A percentile compares a stretch with the other conserved stretches of the same genome.
These are phyloP conservation scores for Articulospora tetracladia DNA, from an alignment of 495 filamentous ascomycete species.

Conservation along the genomic window DNA sequence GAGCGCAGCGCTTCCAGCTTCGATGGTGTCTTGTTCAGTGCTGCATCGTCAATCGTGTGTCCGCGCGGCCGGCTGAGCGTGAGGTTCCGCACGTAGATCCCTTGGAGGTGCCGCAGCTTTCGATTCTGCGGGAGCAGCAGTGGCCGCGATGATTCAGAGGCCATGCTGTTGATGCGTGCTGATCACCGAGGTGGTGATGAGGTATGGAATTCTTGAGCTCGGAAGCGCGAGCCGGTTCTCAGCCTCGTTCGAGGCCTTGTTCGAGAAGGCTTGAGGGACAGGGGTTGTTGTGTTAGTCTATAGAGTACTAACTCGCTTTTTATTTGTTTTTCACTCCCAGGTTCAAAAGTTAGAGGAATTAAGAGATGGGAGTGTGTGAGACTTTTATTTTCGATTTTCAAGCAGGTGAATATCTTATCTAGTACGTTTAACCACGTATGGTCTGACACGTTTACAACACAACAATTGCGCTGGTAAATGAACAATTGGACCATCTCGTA, in stretches of 20 bases:
- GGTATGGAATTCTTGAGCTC: constrained; percentile 5
- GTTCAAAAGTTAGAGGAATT: too few species aligned
- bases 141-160: constrained; percentile 34
- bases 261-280: constrained; percentile 5
- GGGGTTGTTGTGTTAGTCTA: not conserved
- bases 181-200: constrained; percentile 7
- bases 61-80: constrained; percentile 59
- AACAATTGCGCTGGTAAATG: too few species aligned
- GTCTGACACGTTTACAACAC: too few species aligned
- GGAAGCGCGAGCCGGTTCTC: constrained; percentile 4
- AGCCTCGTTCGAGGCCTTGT: constrained; percentile 22
- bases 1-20: constrained; percentile 64
- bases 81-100: constrained; percentile 84
- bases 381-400: too few species aligned
- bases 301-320: too few species aligned
- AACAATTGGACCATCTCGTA: too few species aligned
- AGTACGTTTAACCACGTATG: too few species aligned
- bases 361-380: too few species aligned
- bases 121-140: constrained; percentile 67
- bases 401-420: too few species aligned
- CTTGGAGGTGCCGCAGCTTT: constrained; percentile 82
- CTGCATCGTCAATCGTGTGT: constrained; percentile 82
- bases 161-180: constrained; percentile 14
- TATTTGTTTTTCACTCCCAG: too few species aligned
- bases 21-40: constrained; percentile 66